Evolutionary conservation across 139 green algal genomes (phyloP), one percentile per base, ranked within the genome.

Genomic region (Marvania coccoides): DNA sequence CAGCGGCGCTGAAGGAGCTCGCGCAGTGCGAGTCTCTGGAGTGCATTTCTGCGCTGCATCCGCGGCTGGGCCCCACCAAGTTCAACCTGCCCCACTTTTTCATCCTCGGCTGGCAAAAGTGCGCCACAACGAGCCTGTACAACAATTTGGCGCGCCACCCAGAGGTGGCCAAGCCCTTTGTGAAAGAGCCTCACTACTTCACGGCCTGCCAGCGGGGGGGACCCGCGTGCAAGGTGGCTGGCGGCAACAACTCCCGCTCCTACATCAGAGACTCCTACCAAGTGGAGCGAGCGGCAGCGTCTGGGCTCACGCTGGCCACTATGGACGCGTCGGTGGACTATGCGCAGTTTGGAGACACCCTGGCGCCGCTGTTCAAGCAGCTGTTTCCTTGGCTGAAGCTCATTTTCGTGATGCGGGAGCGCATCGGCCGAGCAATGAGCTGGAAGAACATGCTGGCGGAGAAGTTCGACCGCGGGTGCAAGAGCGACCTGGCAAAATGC

Each of bases 361-460:
- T 64, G 33, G 23, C 57, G 1, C 47, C 24, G 24, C 37, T 55
- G 26, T 55, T 64, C 24, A 46, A 26, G 15, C 29, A 64, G 13
- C n/a, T 64, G n/a, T 64, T 64, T 47, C 57, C 57, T 19, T 64
- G 57, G 57, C 26, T 64, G 57, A 64, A 64, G 35, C 47, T 64
- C 1, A 38, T 64, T 0, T 3, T 64, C 7, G 48, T 64, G 57
- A 64, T 64, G 57, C 47, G 57, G 48, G 57, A 64, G 30, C 57
- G 37, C 10, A 64, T 64, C 19, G 47, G 37, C 8, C n/a, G 57
- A 8, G 26, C 48, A n/a, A 64, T 64, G n/a, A n/a, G n/a, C n/a
- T n/a, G n/a, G n/a, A n/a, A n/a, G n/a, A n/a, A n/a, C n/a, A n/a
- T n/a, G n/a, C n/a, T n/a, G n/a, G n/a, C n/a, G n/a, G n/a, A n/a